Conservation (phyloP, 768 basidiomycete genomes). For the Sarcodon aspratus region DNA sequence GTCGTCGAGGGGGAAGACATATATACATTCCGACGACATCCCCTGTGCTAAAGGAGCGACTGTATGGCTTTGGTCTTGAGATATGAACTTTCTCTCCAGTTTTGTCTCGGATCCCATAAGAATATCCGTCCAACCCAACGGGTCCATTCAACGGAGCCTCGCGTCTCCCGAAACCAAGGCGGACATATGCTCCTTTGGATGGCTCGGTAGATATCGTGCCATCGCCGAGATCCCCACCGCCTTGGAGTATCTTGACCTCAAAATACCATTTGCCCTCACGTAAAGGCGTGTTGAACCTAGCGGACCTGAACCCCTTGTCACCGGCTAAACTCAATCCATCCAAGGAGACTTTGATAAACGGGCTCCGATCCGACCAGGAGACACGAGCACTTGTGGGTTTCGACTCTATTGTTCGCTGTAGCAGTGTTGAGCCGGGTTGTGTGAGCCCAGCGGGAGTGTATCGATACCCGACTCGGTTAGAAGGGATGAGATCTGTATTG, state of each 20-base stretch:
- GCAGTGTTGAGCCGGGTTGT: slow-evolving; percentile 38
- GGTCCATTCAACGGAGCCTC: slow-evolving; percentile 93
- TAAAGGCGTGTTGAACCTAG: slow-evolving; percentile 81
- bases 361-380: slow-evolving; percentile 86
- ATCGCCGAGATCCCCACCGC: slow-evolving; percentile 42
- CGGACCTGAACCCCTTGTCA: slow-evolving; percentile 85
- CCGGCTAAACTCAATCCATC: slow-evolving; percentile 71
- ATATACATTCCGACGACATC: slow-evolving; percentile 94
- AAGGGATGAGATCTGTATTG: slow-evolving; percentile 59
- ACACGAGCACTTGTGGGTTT: slow-evolving; percentile 59
- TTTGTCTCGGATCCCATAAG: slow-evolving; percentile 85
- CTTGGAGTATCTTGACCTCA: slow-evolving; percentile 73
- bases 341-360: slow-evolving; percentile 66
- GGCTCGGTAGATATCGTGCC: background rate
- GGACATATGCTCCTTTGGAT: slow-evolving; percentile 59
- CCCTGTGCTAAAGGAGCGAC: slow-evolving; percentile 59
- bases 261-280: slow-evolving; percentile 90
- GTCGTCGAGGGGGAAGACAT: slow-evolving; percentile 63
- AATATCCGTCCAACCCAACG: slow-evolving; percentile 88
- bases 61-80: slow-evolving; percentile 74
- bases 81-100: slow-evolving; percentile 86
- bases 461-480: slow-evolving; percentile 70
- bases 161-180: slow-evolving; percentile 85
- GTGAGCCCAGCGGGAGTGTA: slow-evolving; percentile 74
- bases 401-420: slow-evolving; percentile 77